Evolutionary conservation across 2,329 filamentous ascomycete genomes (phyloP).

Genomic region (Pseudogymnoascus sp.): DNA sequence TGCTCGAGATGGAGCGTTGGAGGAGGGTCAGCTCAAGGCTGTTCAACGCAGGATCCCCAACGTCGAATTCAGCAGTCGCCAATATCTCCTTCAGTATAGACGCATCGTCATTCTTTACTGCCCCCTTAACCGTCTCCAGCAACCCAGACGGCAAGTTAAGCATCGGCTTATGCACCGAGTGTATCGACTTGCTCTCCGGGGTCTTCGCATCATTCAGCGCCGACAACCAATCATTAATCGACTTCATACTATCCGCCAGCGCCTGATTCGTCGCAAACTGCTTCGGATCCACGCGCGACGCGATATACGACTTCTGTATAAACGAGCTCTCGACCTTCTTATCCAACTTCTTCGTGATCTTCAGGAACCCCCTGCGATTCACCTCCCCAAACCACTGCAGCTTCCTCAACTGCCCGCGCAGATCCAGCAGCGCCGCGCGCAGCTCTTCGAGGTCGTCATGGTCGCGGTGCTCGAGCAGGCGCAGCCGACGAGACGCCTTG

Average conservation of each 20-base stretch:
- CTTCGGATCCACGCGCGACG: conserved; percentile 81
- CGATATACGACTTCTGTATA: conserved; percentile 78
- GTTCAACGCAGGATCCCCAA: conserved; percentile 50
- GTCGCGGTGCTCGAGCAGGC: conserved; percentile 73
- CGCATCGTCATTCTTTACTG: conserved; percentile 62
- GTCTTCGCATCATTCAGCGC: conserved; percentile 68
- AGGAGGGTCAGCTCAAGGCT: conserved; percentile 71
- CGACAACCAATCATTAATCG: conserved; percentile 88
- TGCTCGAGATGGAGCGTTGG: conserved; percentile 66
- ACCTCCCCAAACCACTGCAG: conserved; percentile 97
- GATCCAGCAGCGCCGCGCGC: conserved; percentile 80
- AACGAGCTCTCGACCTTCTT: conserved; percentile 77
- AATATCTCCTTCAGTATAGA: conserved; percentile 49
- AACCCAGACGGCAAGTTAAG: conserved; percentile 62
- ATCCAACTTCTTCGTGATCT: conserved; percentile 98
- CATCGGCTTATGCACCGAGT: conserved; percentile 60
- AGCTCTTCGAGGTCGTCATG: conserved; percentile 87
- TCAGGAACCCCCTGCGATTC: conserved; percentile 88
- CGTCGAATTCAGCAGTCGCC: conserved; percentile 47
- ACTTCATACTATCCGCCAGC: conserved; percentile 51
- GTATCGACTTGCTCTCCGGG: conserved; percentile 67
- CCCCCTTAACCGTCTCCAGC: conserved; percentile 65
- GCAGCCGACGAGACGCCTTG: conserved; percentile 76
- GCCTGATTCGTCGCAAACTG: conserved; percentile 73
- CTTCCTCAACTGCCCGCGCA: conserved; percentile 80